phyloP scores from a whole-genome alignment of 176 grass and related monocot species.

The Poa annua region DNA sequence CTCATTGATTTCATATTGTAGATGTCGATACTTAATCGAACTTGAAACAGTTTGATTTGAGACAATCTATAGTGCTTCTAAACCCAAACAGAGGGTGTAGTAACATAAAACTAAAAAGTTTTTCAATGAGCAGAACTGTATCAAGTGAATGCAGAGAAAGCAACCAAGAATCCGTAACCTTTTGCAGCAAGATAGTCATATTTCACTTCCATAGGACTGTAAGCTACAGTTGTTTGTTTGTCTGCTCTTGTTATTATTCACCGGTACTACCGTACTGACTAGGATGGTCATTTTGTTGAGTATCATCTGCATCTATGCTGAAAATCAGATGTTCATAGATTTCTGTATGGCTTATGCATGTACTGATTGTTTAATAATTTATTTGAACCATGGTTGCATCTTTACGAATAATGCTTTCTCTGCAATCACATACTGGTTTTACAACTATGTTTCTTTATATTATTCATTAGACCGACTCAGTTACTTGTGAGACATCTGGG shows the following conservation, averaged over 20 bases:
- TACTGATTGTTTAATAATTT: background rate
- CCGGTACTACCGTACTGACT: background rate
- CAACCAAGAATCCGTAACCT: background rate
- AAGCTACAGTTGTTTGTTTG: background rate
- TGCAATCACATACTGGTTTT: conserved; percentile 33
- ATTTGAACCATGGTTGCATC: background rate
- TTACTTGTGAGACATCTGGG: conserved; percentile 60
- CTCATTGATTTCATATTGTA: too few relatives aligned
- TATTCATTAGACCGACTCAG: conserved; percentile 53
- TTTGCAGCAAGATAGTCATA: conserved; percentile 2
- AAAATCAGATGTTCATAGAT: background rate
- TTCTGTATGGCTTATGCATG: conserved; percentile 3
- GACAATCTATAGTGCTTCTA: too few relatives aligned
- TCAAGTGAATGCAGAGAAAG: too few relatives aligned
- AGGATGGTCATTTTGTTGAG: conserved; percentile 3
- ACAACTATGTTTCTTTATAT: conserved; percentile 26
- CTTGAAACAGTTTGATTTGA: too few relatives aligned
- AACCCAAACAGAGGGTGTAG: too few relatives aligned
- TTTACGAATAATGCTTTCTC: background rate
- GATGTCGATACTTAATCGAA: too few relatives aligned
- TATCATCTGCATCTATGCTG: conserved; percentile 15
- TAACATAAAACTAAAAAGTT: too few relatives aligned
- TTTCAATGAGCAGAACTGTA: too few relatives aligned
- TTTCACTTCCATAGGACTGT: background rate
- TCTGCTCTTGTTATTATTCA: background rate